Percentiles rank a stretch among this genome's conserved stretches.
These are phyloP conservation scores for Dunaliella sp. DNA, from an alignment of 139 green algal species.

Conservation along the genomic window DNA sequence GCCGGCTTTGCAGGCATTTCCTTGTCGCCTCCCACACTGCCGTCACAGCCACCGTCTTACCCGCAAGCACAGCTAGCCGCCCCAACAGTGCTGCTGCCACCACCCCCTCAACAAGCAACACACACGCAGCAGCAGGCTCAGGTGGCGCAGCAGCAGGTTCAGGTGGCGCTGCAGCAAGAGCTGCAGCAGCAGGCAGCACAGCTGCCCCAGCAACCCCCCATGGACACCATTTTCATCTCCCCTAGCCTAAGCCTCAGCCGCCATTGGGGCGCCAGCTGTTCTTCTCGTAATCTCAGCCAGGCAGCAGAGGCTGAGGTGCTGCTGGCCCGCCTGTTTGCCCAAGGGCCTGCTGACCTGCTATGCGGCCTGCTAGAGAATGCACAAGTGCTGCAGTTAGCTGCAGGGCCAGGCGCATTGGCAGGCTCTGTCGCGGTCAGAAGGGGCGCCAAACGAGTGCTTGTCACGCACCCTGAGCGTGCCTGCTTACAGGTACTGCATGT, in stretches of 20 bases:
- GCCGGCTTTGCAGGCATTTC: conserved; percentile 9
- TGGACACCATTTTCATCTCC: not conserved
- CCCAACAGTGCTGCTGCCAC: no score
- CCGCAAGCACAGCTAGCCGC: no score
- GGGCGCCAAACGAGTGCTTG: not conserved
- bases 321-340: not conserved
- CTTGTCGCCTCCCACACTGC: no score
- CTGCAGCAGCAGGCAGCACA: not conserved
- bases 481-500: not conserved
- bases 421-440: not conserved
- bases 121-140: no score
- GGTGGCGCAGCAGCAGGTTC: no score
- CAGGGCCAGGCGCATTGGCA: not conserved
- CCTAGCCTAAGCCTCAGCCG: not conserved
- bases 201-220: not conserved
- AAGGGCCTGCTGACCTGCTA: not conserved
- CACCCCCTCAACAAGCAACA: no score
- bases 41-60: no score
- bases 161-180: no score
- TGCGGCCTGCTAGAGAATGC: not conserved
- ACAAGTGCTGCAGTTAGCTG: conserved; percentile 1
- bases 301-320: not conserved
- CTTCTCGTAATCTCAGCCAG: not conserved
- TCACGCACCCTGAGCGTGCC: not conserved
- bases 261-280: not conserved